These are phyloP conservation scores for Kwoniella newhampshirensis DNA, from an alignment of 768 basidiomycete genomes.

Conservation along the genomic window DNA sequence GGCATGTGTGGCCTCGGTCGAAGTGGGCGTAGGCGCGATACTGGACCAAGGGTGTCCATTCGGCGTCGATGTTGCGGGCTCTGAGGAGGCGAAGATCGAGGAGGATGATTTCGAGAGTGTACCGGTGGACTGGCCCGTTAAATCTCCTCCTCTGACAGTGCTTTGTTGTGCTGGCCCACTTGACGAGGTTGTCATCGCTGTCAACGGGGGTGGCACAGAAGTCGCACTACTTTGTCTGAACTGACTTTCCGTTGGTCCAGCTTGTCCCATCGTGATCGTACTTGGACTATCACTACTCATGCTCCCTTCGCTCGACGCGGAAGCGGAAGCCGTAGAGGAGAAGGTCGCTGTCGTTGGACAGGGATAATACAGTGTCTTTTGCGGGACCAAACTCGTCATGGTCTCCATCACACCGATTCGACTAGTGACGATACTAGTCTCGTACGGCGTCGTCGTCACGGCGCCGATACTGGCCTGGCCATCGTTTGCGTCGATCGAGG, in stretches of 20 bases:
- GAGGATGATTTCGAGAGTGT: too few relatives aligned
- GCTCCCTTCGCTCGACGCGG: background rate
- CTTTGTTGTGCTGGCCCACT: too few relatives aligned
- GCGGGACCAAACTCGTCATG: conserved; percentile 26
- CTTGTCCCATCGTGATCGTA: background rate
- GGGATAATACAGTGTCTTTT: conserved; percentile 30
- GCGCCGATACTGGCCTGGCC: background rate
- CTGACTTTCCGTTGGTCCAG: background rate
- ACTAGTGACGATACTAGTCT: background rate
- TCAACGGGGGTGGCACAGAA: too few relatives aligned
- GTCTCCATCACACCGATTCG: conserved; percentile 1
- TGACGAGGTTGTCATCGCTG: too few relatives aligned
- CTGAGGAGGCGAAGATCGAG: too few relatives aligned
- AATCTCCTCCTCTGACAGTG: too few relatives aligned
- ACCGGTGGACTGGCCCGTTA: too few relatives aligned
- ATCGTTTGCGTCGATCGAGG: background rate
- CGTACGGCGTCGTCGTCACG: background rate
- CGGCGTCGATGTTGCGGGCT: too few relatives aligned
- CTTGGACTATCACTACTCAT: background rate
- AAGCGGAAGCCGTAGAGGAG: background rate
- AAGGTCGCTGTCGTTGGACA: conserved; percentile 6
- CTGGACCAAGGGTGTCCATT: too few relatives aligned
- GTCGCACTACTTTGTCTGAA: background rate
- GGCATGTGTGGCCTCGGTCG: too few relatives aligned
- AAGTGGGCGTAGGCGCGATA: too few relatives aligned